phyloP scores from a whole-genome alignment of 495 filamentous ascomycete genomes.

The Penicillium bialowiezense region DNA sequence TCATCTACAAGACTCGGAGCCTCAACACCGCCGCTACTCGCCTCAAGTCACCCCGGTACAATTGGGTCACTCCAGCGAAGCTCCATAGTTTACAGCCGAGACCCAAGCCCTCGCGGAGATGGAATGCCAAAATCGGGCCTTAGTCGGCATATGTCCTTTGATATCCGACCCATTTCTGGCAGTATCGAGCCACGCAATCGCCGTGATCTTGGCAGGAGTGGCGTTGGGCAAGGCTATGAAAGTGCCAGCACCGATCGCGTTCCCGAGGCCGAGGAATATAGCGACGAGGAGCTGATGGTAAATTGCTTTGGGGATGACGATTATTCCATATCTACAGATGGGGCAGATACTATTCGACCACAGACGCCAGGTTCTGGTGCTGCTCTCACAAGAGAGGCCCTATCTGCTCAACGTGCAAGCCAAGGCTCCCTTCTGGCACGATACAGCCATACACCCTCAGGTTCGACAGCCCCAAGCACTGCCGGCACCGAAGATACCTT shows the following conservation, averaged over 20 bases:
- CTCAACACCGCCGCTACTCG: slow-evolving; percentile 47
- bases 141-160: slow-evolving; percentile 37
- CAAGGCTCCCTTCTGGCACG: slow-evolving; percentile 27
- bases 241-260: slow-evolving; percentile 9
- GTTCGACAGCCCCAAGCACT: slow-evolving; percentile 30
- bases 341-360: slow-evolving; percentile 29
- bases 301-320: slow-evolving; percentile 46
- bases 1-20: slow-evolving; percentile 36
- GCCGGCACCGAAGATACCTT: slow-evolving; percentile 42
- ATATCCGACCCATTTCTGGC: slow-evolving; percentile 38
- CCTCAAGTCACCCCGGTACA: slow-evolving; percentile 42
- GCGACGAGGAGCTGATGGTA: slow-evolving; percentile 43
- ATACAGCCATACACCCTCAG: slow-evolving; percentile 16
- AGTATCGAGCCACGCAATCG: slow-evolving; percentile 33
- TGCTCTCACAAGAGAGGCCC: slow-evolving; percentile 17
- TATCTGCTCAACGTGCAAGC: slow-evolving; percentile 26
- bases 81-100: slow-evolving; percentile 47
- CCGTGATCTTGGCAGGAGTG: slow-evolving; percentile 29
- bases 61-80: slow-evolving; percentile 41
- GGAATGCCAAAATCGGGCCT: slow-evolving; percentile 35
- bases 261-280: slow-evolving; percentile 37
- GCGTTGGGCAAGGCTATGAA: slow-evolving; percentile 29
- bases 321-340: slow-evolving; percentile 36
- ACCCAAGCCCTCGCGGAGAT: slow-evolving; percentile 36
- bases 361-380: slow-evolving; percentile 13